Evolutionary conservation across 768 basidiomycete genomes (phyloP).

Genomic region (Amanita muscaria): DNA sequence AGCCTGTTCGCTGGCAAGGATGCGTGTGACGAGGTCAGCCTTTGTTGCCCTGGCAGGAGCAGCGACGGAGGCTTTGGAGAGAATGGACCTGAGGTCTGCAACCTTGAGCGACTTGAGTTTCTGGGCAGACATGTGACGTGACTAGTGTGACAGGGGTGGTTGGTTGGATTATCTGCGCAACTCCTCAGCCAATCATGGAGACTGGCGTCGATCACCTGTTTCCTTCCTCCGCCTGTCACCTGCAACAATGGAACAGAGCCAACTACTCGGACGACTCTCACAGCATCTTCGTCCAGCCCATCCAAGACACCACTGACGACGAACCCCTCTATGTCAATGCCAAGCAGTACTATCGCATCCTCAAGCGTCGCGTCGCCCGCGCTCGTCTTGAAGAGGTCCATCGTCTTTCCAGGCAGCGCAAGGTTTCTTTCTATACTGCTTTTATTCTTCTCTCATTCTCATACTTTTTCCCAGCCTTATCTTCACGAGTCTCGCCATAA

Average conservation of each 20-base stretch:
- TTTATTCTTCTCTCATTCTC: slow-evolving; percentile 4
- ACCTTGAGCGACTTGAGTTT: slow-evolving; percentile 51
- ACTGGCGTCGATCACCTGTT: slow-evolving; percentile 52
- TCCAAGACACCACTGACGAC: slow-evolving; percentile 54
- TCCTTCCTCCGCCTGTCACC: slow-evolving; percentile 43
- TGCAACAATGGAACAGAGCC: slow-evolving; percentile 11
- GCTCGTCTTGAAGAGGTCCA: slow-evolving; percentile 92
- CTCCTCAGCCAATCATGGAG: slow-evolving; percentile 35
- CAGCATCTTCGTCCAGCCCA: slow-evolving; percentile 17
- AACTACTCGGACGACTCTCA: slow-evolving; percentile 2
- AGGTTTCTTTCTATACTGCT: slow-evolving; percentile 41
- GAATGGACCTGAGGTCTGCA: slow-evolving; percentile 57
- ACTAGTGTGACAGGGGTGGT: slow-evolving; percentile 12
- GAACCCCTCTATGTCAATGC: slow-evolving; percentile 99
- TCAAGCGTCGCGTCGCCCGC: slow-evolving; percentile 88
- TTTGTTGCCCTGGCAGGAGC: slow-evolving; percentile 55
- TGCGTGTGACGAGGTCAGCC: slow-evolving; percentile 54
- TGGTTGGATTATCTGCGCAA: slow-evolving; percentile 2
- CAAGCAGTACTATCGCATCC: slow-evolving; percentile 97
- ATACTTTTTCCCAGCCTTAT: slow-evolving; percentile 60
- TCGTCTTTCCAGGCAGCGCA: slow-evolving; percentile 84
- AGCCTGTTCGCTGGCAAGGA: slow-evolving; percentile 44
- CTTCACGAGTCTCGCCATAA: slow-evolving; percentile 97
- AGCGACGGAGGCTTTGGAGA: slow-evolving; percentile 39
- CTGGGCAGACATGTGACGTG: slow-evolving; percentile 17